phyloP scores from a whole-genome alignment of 768 basidiomycete species.

The Mycena chlorophos region DNA sequence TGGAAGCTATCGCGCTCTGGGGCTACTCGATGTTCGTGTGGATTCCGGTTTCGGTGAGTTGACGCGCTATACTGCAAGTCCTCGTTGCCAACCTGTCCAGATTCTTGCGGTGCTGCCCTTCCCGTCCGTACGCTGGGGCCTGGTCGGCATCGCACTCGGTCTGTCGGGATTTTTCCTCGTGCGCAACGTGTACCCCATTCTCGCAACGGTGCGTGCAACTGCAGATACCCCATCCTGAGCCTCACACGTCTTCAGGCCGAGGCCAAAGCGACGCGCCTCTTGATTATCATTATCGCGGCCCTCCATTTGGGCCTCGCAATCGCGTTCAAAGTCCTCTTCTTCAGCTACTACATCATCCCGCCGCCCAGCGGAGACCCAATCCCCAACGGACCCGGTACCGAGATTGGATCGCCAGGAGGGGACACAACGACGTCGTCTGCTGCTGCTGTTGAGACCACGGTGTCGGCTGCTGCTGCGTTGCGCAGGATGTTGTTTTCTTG shows the following conservation, averaged over 20 bases:
- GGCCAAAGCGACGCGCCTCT: slow-evolving; percentile 79
- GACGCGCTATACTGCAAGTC: neutral
- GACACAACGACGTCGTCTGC: neutral
- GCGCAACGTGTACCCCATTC: slow-evolving; percentile 85
- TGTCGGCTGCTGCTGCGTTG: neutral
- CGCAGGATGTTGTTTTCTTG: slow-evolving; percentile 6
- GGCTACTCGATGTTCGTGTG: slow-evolving; percentile 83
- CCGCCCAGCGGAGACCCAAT: neutral
- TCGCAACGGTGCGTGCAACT: slow-evolving; percentile 64
- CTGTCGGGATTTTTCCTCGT: slow-evolving; percentile 88
- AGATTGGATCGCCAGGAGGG: neutral
- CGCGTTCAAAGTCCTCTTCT: slow-evolving; percentile 78
- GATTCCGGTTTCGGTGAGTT: slow-evolving; percentile 81
- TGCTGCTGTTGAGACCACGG: neutral
- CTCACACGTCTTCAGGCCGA: slow-evolving; percentile 57
- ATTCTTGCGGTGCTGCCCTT: slow-evolving; percentile 86
- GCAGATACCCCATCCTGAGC: neutral
- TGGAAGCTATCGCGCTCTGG: slow-evolving; percentile 81
- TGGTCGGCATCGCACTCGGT: slow-evolving; percentile 70
- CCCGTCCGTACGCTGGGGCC: slow-evolving; percentile 76
- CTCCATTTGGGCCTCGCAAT: slow-evolving; percentile 82
- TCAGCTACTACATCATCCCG: slow-evolving; percentile 50
- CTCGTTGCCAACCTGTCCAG: slow-evolving; percentile 34
- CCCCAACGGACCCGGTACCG: neutral
- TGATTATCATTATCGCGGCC: slow-evolving; percentile 72